Conservation (phyloP, 192 early-diverging fungal genomes). For the Mortierella claussenii region DNA sequence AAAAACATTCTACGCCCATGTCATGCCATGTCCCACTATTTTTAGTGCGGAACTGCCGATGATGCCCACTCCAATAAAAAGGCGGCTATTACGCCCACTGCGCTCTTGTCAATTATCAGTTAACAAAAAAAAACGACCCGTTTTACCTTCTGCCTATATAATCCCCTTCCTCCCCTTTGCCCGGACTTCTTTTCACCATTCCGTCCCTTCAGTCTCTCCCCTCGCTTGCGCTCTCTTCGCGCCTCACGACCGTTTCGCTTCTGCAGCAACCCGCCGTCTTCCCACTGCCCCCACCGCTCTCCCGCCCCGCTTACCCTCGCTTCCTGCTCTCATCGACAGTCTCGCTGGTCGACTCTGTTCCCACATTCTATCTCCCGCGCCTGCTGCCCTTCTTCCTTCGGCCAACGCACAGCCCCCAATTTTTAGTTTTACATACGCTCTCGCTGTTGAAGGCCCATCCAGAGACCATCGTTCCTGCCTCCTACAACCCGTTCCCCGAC, state of each 20-base stretch:
- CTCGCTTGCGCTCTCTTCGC: slow-evolving; percentile 14
- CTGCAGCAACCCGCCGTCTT: slow-evolving; percentile 5
- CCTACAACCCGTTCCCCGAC: slow-evolving; percentile 1
- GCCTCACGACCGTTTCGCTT: slow-evolving; percentile 21
- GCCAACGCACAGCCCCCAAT: slow-evolving; percentile 24
- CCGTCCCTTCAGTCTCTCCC: slow-evolving; percentile 22
- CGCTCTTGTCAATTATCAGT: slow-evolving; percentile 19
- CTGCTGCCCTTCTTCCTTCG: slow-evolving; percentile 24
- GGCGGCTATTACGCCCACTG: not conserved
- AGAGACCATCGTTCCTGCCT: slow-evolving; percentile 12
- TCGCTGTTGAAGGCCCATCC: slow-evolving; percentile 10
- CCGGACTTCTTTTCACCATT: slow-evolving; percentile 11
- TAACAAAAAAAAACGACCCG: slow-evolving; percentile 2
- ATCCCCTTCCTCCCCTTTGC: not conserved
- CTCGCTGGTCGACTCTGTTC: slow-evolving; percentile 14
- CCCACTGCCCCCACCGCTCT: slow-evolving; percentile 21
- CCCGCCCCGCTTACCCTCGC: slow-evolving; percentile 24
- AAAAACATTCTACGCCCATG: not conserved
- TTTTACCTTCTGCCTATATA: not conserved
- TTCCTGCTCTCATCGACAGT: slow-evolving; percentile 24
- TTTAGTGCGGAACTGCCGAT: not conserved
- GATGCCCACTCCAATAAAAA: not conserved
- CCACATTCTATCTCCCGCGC: slow-evolving; percentile 22
- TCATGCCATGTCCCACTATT: not conserved
- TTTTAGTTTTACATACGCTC: slow-evolving; percentile 21